Evolutionary conservation across 1,284 basidiomycete species (phyloP), one percentile per base, ranked within the genome.

Genomic region (Microbotryomycetes sp.): DNA sequence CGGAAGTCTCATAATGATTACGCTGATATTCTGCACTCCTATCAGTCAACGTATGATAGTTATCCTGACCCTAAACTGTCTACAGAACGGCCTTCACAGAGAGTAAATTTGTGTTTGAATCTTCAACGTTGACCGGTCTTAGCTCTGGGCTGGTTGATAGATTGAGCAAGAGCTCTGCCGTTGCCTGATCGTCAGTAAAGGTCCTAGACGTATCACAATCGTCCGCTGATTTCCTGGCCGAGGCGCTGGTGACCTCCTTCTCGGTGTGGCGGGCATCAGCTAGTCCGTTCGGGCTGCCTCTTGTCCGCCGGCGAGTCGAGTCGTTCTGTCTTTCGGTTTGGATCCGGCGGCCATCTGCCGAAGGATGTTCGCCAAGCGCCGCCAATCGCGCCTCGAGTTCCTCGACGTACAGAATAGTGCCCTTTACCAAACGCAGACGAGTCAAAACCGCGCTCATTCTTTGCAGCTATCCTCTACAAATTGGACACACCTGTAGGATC

Each of bases 401-500:
- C 9, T 57, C 54, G 26, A 69, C 61, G 57, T 69, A 66, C 2
- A 27, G 26, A 27, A 69, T 68, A 2, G 68, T 66, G 1, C 63
- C 67, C 67, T 68, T 56, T 24, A 15, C 15, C n/a, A 28, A 24
- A 9, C 27, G 52, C 24, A 6, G n/a, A 35, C 35, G 21, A 50
- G 27, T 23, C 21, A 23, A 28, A 11, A 23, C 16, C 21, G 9
- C 27, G n/a, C n/a, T n/a, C n/a, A n/a, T n/a, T n/a, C n/a, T n/a
- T n/a, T n/a, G n/a, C n/a, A n/a, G n/a, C n/a, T n/a, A n/a, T n/a
- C n/a, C n/a, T n/a, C n/a, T n/a, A n/a, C n/a, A n/a, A n/a, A n/a
- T n/a, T n/a, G n/a, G 26, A n/a, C 66, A 21, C 5, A 64, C 67
- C 63, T 86, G 81, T 55, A 89, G 80, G 30, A 89, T 84, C 74